These are phyloP conservation scores for Abortiporus biennis DNA, from an alignment of 1,284 basidiomycete genomes.

Conservation along the genomic window DNA sequence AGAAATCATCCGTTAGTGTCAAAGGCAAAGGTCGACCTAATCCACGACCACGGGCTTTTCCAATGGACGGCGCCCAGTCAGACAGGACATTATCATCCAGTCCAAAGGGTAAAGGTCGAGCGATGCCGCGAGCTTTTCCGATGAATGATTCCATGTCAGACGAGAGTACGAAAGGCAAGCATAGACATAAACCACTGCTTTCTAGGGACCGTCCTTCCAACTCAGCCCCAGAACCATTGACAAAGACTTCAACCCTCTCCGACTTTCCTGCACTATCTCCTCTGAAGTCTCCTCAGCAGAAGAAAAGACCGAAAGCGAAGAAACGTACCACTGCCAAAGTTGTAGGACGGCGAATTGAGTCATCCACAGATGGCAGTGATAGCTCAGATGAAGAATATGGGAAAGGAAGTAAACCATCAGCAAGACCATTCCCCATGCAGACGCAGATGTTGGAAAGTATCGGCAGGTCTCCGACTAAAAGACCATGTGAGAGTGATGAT, in stretches of 20 bases:
- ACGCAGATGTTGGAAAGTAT: constrained; percentile 35
- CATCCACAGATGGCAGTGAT: constrained; percentile 12
- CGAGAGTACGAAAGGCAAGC: too few species aligned
- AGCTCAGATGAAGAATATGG: constrained; percentile 9
- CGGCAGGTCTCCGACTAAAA: constrained; percentile 27
- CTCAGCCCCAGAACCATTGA: too few species aligned
- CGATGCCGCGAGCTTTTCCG: too few species aligned
- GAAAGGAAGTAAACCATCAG: constrained; percentile 8
- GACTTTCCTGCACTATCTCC: constrained; percentile 10
- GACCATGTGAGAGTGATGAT: constrained; percentile 27
- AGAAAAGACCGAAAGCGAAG: constrained; percentile 3
- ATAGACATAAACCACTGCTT: too few species aligned
- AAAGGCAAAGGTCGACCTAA: too few species aligned
- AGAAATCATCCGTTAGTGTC: too few species aligned
- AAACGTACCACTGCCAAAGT: constrained; percentile 1
- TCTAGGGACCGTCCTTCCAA: too few species aligned
- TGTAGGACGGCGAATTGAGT: constrained; percentile 7
- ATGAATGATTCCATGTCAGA: too few species aligned
- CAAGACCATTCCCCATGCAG: constrained; percentile 47
- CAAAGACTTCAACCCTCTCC: neutral
- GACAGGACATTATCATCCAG: too few species aligned
- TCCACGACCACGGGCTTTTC: too few species aligned
- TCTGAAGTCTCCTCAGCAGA: constrained; percentile 7
- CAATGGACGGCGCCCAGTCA: too few species aligned
- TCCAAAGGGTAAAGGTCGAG: too few species aligned